Percentiles rank a stretch among this genome's conserved stretches.
Evolutionary conservation across 225 moss, liverwort and hornwort species (phyloP).

Genomic region (Ulota crispa): DNA sequence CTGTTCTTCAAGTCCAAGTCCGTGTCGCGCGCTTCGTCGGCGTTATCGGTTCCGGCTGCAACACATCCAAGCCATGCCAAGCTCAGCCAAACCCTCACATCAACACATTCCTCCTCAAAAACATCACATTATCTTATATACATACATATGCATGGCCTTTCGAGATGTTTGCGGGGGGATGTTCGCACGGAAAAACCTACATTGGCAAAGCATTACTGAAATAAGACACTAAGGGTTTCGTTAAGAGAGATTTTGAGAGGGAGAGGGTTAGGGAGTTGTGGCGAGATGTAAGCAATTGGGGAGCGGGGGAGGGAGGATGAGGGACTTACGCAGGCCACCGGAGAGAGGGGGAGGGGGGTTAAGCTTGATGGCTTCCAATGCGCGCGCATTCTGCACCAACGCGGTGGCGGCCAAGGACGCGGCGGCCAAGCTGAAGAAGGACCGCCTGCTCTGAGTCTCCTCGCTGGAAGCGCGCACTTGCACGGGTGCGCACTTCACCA

Average conservation of each 20-base stretch:
- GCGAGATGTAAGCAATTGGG: background rate
- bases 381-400: conserved; percentile 53
- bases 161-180: no score
- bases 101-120: background rate
- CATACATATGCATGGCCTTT: no score
- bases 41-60: conserved; percentile 86
- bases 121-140: no score
- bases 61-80: background rate
- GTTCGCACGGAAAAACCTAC: background rate
- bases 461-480: conserved; percentile 48
- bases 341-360: conserved; percentile 46
- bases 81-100: background rate
- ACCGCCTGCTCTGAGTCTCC: conserved; percentile 58
- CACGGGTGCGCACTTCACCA: conserved; percentile 38
- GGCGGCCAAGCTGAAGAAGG: conserved; percentile 61
- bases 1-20: conserved; percentile 64
- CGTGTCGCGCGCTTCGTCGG: conserved; percentile 79
- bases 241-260: no score
- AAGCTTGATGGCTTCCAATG: conserved; percentile 48
- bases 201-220: no score
- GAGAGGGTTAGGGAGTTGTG: background rate
- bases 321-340: conserved; percentile 77
- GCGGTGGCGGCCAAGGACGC: conserved; percentile 55
- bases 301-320: background rate
- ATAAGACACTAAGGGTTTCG: no score